Percentiles rank a stretch among this genome's conserved stretches.
phyloP scores from a whole-genome alignment of 495 filamentous ascomycete genomes.

The Amphirosellinia nigrospora region DNA sequence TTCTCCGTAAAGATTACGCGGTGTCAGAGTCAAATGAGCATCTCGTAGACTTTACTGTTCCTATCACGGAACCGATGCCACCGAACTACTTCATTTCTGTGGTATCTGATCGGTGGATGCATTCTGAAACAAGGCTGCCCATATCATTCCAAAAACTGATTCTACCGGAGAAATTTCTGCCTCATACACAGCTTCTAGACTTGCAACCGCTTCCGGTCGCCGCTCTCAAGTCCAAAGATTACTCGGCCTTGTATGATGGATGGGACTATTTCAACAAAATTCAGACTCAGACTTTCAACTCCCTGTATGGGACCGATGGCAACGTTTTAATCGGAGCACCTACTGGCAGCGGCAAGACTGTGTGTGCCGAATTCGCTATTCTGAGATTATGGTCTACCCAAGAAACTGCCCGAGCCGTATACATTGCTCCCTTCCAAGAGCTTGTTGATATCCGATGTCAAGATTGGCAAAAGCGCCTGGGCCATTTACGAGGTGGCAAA shows the following conservation, averaged over 20 bases:
- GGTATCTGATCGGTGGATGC: conserved; percentile 96
- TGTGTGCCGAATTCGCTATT: conserved; percentile 93
- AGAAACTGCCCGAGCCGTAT: conserved; percentile 81
- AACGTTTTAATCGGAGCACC: conserved; percentile 91
- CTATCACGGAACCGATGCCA: conserved; percentile 96
- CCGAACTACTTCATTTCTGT: conserved; percentile 98
- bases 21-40: conserved; percentile 84
- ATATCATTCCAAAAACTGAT: conserved; percentile 95
- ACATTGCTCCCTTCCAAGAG: conserved; percentile 96
- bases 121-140: conserved; percentile 90
- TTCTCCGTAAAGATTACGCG: conserved; percentile 87
- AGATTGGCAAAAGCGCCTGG: conserved; percentile 83
- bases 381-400: conserved; percentile 83
- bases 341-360: conserved; percentile 93
- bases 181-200: conserved; percentile 88
- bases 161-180: conserved; percentile 92
- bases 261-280: conserved; percentile 96
- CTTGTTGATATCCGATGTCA: conserved; percentile 78
- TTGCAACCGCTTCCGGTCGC: conserved; percentile 88
- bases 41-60: conserved; percentile 95
- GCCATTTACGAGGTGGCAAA: conserved; percentile 79
- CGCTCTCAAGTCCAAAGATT: conserved; percentile 86
- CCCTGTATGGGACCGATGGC: conserved; percentile 85
- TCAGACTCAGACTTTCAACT: conserved; percentile 96
- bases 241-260: conserved; percentile 77